These are phyloP conservation scores for Venturia asperata DNA, from an alignment of 2,329 filamentous ascomycete genomes.

Conservation along the genomic window DNA sequence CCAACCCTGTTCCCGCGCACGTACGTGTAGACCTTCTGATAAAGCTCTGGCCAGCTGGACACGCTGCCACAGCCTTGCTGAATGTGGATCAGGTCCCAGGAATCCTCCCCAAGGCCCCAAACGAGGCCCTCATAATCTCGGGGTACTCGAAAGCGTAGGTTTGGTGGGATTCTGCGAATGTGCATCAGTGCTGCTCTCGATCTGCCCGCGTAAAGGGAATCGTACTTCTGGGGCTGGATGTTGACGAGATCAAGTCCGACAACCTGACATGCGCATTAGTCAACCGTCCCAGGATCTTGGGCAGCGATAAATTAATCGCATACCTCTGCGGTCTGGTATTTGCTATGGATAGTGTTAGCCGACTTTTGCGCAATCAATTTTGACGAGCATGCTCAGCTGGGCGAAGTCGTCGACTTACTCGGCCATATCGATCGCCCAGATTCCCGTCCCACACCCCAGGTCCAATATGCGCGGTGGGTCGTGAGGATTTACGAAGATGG, in stretches of 20 bases:
- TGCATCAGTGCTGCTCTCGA: conserved; percentile 20
- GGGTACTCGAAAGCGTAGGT: conserved; percentile 58
- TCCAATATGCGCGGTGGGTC: conserved; percentile 49
- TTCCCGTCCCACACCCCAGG: conserved; percentile 79
- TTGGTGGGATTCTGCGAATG: conserved; percentile 57
- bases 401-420: conserved; percentile 47
- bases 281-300: conserved; percentile 26
- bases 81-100: conserved; percentile 78
- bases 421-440: conserved; percentile 84
- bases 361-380: conserved; percentile 8
- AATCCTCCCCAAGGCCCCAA: conserved; percentile 61
- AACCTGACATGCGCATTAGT: conserved; percentile 35
- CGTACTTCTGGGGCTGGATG: conserved; percentile 53
- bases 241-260: conserved; percentile 55
- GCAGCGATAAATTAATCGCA: conserved; percentile 16
- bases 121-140: conserved; percentile 66
- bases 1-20: conserved; percentile 26
- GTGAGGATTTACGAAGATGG: conserved; percentile 30
- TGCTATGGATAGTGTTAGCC: conserved; percentile 15
- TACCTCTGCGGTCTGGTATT: conserved; percentile 20
- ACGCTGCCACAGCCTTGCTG: conserved; percentile 74
- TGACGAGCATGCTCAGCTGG: background rate
- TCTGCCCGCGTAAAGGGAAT: conserved; percentile 15
- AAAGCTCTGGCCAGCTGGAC: conserved; percentile 65
- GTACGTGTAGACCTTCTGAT: conserved; percentile 61